phyloP scores from a whole-genome alignment of 2,329 filamentous ascomycete species.

The Aspergillus ochraceoroseus region DNA sequence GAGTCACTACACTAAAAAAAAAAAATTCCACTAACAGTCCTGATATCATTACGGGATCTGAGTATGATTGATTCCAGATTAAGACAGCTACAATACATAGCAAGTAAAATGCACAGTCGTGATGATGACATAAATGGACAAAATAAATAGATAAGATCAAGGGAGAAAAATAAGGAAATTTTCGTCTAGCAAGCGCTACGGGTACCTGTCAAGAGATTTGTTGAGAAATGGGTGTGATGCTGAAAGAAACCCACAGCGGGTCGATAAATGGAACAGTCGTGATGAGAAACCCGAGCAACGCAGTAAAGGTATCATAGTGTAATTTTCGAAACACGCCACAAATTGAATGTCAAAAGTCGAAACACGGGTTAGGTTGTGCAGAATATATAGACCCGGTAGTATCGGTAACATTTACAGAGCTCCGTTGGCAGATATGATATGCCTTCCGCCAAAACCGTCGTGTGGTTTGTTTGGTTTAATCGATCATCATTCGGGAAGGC shows the following conservation, averaged over 20 bases:
- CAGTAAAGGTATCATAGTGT: conserved; percentile 31
- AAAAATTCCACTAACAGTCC: no score
- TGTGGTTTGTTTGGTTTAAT: conserved; percentile 30
- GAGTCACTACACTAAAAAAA: no score
- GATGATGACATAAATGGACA: conserved; percentile 18
- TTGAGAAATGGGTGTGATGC: conserved; percentile 3
- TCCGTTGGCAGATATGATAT: background rate
- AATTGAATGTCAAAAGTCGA: conserved; percentile 13
- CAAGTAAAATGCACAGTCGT: conserved; percentile 23
- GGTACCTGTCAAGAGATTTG: conserved; percentile 16
- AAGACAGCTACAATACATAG: conserved; percentile 21
- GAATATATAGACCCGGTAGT: conserved; percentile 13
- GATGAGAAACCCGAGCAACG: conserved; percentile 23
- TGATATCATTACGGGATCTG: no score
- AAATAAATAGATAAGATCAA: conserved; percentile 9
- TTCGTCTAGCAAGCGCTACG: conserved; percentile 20
- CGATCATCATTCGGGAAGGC: conserved; percentile 46
- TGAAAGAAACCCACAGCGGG: conserved; percentile 8
- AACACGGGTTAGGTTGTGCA: conserved; percentile 12
- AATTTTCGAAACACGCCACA: conserved; percentile 23
- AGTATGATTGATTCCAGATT: background rate
- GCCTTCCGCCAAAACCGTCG: background rate
- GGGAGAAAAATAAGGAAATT: conserved; percentile 7
- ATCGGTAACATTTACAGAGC: conserved; percentile 3
- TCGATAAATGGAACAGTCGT: conserved; percentile 14